Conservation (phyloP, 169 alveolate genomes). For the Plasmodium relictum region DNA sequence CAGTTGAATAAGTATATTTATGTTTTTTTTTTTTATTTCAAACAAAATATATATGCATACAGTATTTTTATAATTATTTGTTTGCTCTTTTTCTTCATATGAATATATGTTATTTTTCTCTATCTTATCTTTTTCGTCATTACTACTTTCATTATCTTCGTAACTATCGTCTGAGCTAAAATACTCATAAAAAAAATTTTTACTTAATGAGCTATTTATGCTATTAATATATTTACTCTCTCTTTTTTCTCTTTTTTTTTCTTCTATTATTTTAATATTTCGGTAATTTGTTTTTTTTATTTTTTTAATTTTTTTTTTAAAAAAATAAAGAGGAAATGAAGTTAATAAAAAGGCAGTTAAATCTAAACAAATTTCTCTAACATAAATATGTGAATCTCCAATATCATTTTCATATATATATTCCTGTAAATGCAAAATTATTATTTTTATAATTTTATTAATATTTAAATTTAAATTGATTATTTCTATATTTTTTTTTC, state of each 20-base stretch:
- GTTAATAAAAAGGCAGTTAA: constrained; percentile 54
- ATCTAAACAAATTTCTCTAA: constrained; percentile 56
- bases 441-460: constrained; percentile 41
- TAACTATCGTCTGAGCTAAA: constrained; percentile 42
- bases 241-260: not conserved
- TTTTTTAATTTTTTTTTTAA: constrained; percentile 10
- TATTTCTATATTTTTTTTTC: constrained; percentile 20
- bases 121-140: not conserved
- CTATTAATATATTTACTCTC: not conserved
- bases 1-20: constrained; percentile 52
- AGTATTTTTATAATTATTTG: not conserved
- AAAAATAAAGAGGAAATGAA: constrained; percentile 56
- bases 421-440: constrained; percentile 63
- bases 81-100: not conserved
- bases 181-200: constrained; percentile 30
- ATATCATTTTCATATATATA: constrained; percentile 65
- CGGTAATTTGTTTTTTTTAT: not conserved
- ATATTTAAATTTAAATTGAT: constrained; percentile 22
- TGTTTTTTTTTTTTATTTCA: constrained; percentile 47
- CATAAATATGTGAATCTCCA: constrained; percentile 74
- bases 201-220: not conserved
- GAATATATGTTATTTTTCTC: constrained; percentile 4
- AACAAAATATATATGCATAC: constrained; percentile 37
- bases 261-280: not conserved
- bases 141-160: not conserved